Evolutionary conservation across 164 flowering plant species (phyloP).

Genomic region (Taxillus chinensis): DNA sequence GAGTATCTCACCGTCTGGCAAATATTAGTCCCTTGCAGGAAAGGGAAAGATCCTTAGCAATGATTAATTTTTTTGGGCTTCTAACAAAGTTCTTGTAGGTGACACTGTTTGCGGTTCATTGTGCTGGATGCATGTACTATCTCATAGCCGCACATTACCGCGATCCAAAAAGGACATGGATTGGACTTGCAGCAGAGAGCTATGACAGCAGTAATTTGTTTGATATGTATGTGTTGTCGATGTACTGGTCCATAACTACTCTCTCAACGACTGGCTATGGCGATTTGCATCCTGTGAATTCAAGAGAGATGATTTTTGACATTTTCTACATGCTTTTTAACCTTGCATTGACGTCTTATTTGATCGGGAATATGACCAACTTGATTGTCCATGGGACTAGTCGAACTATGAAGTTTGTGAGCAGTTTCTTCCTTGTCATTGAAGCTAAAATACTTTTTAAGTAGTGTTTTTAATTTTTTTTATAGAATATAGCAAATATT

Average conservation of each 20-base stretch:
- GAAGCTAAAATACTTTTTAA: not conserved
- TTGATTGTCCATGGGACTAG: conserved; percentile 55
- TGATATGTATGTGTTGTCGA: conserved; percentile 33
- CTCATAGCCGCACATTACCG: conserved; percentile 26
- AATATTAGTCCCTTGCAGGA: not conserved
- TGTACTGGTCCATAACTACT: conserved; percentile 62
- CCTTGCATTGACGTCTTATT: conserved; percentile 45
- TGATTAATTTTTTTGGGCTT: not conserved
- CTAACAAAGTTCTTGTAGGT: conserved; percentile 28
- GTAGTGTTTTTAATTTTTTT: no score
- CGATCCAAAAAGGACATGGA: conserved; percentile 39
- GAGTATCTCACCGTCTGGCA: conserved; percentile 14
- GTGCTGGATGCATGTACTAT: conserved; percentile 43
- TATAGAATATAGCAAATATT: no score
- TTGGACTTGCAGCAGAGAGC: conserved; percentile 17
- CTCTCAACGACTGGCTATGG: conserved; percentile 60
- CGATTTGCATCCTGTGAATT: conserved; percentile 50
- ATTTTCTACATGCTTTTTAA: conserved; percentile 49
- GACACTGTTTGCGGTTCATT: conserved; percentile 46
- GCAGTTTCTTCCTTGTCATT: conserved; percentile 13
- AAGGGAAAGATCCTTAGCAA: not conserved
- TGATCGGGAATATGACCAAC: conserved; percentile 72
- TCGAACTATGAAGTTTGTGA: conserved; percentile 57
- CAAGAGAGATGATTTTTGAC: conserved; percentile 41
- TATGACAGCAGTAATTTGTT: conserved; percentile 15